Base-by-base conservation (phyloP, 2,329 filamentous ascomycete species). In the Colletotrichum sidae region DNA sequence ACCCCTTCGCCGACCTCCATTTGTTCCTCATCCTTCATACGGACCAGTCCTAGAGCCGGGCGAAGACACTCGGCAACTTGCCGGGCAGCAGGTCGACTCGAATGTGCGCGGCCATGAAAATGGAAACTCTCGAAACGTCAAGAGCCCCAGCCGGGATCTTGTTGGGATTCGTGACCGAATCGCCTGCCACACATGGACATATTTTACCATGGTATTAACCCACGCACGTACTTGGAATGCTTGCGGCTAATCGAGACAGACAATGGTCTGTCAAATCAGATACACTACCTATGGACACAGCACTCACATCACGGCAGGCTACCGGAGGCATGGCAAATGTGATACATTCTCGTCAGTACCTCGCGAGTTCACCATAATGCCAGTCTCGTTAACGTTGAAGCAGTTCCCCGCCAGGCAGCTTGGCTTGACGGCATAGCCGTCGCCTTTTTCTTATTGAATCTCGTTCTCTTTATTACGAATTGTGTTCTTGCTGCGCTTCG, bases 171-270 rank as follows among this genome's bases (percentile, higher is more conserved):
- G 80, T 42, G 84, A 86, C 67, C 77, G 85, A 41, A 82, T 87
- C 64, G 80, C 79, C 45, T 86, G 83, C 65, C 82, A 83, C 67
- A 81, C 80, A 70, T 95, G 92, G 92, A 93, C 91, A 0, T 95
- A 89, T 84, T 95, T 94, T 72, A 92, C 91, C 25, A 84, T 85
- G 80, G 79, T 80, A 71, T 44, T 45, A 33, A 9, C 69, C 44
- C 17, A 17, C 17, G 12, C 50, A 4, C 12, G 12, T 9, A 10
- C 39, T 3, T 42, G 7, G 9, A n/a, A 42, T 6, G 13, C 34
- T 47, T 6, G 17, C 25, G 51, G 49, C 70, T 72, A 56, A 73
- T 66, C 7, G 3, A 17, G 38, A 25, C 67, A 76, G 74, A 75
- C 72, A 37, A 77, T 77, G 75, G 75, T 76, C 70, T 71, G 72